Evolutionary conservation across 176 grass and related monocot species (phyloP).

Genomic region (Hsuehochloa calcarea): DNA sequence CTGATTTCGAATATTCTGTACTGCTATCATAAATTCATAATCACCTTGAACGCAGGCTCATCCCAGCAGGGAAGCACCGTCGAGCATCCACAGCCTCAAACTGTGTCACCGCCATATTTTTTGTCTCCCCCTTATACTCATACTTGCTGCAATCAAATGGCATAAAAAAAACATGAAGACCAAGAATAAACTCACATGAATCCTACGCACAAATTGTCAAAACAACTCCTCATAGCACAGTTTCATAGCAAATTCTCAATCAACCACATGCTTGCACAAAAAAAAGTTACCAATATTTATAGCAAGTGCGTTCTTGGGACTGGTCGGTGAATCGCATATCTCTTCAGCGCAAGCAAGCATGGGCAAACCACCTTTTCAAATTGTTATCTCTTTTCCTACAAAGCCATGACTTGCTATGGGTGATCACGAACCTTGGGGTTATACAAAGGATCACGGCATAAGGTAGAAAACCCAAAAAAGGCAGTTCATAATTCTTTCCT

Average conservation of each 20-base stretch:
- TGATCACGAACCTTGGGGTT: background rate
- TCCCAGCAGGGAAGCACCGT: conserved; percentile 91
- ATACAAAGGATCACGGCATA: background rate
- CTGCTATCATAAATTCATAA: background rate
- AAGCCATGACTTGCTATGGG: background rate
- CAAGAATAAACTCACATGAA: background rate
- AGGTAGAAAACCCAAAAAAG: background rate
- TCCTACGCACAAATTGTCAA: background rate
- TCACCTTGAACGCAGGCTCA: conserved; percentile 83
- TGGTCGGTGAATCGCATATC: background rate
- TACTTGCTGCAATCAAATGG: conserved; percentile 52
- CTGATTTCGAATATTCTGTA: background rate
- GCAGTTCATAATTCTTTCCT: background rate
- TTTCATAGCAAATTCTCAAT: background rate
- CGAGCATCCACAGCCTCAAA: conserved; percentile 82
- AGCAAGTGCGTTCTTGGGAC: background rate
- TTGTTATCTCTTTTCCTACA: background rate
- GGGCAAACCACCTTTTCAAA: background rate
- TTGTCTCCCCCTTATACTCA: conserved; percentile 46
- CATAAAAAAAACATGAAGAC: background rate
- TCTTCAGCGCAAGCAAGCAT: background rate
- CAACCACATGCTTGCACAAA: background rate
- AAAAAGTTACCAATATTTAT: background rate
- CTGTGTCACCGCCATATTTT: conserved; percentile 84
- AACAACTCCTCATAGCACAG: background rate